phyloP scores from a whole-genome alignment of 2,329 filamentous ascomycete genomes.

The Trichoderma brevicompactum region DNA sequence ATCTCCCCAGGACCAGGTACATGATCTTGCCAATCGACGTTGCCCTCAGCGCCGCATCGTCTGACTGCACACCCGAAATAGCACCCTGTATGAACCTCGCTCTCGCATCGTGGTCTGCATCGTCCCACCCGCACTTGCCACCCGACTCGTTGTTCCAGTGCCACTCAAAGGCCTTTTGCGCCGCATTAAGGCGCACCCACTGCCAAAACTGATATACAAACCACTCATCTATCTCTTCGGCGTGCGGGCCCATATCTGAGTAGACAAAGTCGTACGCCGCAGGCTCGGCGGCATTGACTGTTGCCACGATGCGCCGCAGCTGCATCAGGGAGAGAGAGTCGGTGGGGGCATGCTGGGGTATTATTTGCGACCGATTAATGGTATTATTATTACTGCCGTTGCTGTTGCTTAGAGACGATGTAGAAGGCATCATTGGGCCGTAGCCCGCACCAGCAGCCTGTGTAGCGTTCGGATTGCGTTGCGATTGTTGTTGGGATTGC shows the following conservation, averaged over 20 bases:
- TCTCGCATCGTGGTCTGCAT: slow-evolving; percentile 61
- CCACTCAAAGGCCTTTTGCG: slow-evolving; percentile 76
- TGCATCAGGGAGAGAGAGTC: slow-evolving; percentile 79
- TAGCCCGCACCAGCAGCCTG: not conserved
- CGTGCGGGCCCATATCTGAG: slow-evolving; percentile 71
- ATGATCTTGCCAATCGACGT: slow-evolving; percentile 61
- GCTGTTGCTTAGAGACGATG: not conserved
- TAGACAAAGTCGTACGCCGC: slow-evolving; percentile 86
- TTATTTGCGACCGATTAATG: slow-evolving; percentile 38
- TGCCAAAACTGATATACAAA: slow-evolving; percentile 91
- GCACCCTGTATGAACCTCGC: slow-evolving; percentile 61
- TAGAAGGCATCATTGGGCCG: not conserved
- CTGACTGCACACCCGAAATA: slow-evolving; percentile 50
- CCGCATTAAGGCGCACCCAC: slow-evolving; percentile 74
- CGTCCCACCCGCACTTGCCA: slow-evolving; percentile 62
- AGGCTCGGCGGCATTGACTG: slow-evolving; percentile 71
- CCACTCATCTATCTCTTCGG: slow-evolving; percentile 96
- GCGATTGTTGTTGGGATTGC: slow-evolving; percentile 24
- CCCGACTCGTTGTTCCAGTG: slow-evolving; percentile 66
- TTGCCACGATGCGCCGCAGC: slow-evolving; percentile 72
- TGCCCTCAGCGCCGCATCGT: slow-evolving; percentile 54
- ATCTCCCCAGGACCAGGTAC: slow-evolving; percentile 70
- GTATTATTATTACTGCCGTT: slow-evolving; percentile 31
- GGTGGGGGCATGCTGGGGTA: slow-evolving; percentile 50
- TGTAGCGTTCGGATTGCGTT: slow-evolving; percentile 13